Percentiles rank a stretch among this genome's conserved stretches.
Conservation (phyloP, 306 rosid genomes). For the barrel medic (Medicago truncatula) region DNA sequence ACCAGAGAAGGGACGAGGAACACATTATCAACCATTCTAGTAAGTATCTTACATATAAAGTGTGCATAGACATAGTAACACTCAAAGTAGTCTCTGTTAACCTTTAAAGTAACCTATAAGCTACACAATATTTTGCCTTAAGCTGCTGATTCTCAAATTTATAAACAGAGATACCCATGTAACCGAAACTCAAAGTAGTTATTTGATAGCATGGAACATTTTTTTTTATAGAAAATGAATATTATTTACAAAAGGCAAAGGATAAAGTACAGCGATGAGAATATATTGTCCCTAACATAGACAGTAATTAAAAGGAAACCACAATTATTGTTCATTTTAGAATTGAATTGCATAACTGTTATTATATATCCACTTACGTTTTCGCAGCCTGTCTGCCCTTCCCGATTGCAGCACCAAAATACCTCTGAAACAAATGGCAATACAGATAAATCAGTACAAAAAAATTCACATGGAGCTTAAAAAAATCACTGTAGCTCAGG, state of each 20-base stretch:
- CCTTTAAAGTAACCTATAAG: not conserved
- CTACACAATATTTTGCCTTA: conserved; percentile 6
- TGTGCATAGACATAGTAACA: not conserved
- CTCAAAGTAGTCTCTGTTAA: not conserved
- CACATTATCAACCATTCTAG: conserved; percentile 5
- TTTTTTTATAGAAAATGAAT: not conserved
- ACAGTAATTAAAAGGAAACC: too few relatives aligned
- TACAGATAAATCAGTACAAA: conserved; percentile 43
- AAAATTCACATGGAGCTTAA: not conserved
- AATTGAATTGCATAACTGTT: not conserved
- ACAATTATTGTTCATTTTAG: too few relatives aligned
- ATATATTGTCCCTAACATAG: too few relatives aligned
- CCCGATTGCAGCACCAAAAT: conserved; percentile 68
- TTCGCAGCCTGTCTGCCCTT: conserved; percentile 99
- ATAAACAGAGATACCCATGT: conserved; percentile 21
- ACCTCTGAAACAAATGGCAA: conserved; percentile 63
- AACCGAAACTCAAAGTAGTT: conserved; percentile 9
- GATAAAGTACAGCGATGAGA: too few relatives aligned
- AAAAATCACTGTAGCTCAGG: conserved; percentile 8
- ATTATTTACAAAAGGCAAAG: not conserved
- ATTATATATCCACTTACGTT: conserved; percentile 66
- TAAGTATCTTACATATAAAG: conserved; percentile 6
- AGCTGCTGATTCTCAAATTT: conserved; percentile 21
- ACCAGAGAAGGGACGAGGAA: not conserved
- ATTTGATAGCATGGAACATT: not conserved